phyloP scores from a whole-genome alignment of 331 rosid species.

The Quercus lobata region DNA sequence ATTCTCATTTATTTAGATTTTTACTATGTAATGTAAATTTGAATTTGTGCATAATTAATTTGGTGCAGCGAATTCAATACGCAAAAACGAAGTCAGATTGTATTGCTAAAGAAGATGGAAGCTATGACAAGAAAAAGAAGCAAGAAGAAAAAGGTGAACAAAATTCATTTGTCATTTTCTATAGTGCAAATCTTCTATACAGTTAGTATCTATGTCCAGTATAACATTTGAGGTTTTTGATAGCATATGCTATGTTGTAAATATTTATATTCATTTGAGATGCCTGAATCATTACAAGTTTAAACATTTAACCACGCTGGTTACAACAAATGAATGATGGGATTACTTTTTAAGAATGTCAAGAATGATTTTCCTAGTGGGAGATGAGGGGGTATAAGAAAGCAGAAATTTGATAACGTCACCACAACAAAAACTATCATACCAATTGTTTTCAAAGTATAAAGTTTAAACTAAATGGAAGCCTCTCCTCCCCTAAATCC shows the following conservation, averaged over 20 bases:
- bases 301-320: neutral
- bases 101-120: slow-evolving; percentile 93
- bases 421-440: no score
- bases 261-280: slow-evolving; percentile 6
- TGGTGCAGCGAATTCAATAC: slow-evolving; percentile 83
- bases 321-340: neutral
- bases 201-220: neutral
- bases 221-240: neutral
- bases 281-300: slow-evolving; percentile 1
- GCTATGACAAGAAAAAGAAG: slow-evolving; percentile 91
- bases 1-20: slow-evolving; percentile 5
- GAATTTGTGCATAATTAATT: slow-evolving; percentile 11
- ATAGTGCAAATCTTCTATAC: neutral
- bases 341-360: neutral
- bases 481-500: neutral
- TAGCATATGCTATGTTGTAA: neutral
- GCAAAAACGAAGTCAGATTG: slow-evolving; percentile 97
- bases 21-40: neutral
- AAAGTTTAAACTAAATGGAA: neutral
- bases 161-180: slow-evolving; percentile 1
- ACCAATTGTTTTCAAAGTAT: no score
- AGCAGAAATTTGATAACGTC: no score
- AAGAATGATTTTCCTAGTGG: neutral
- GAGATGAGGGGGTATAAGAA: no score
- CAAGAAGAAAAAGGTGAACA: slow-evolving; percentile 89